These are phyloP conservation scores for Rutstroemia sp. DNA, from an alignment of 2,329 filamentous ascomycete species.

Conservation along the genomic window DNA sequence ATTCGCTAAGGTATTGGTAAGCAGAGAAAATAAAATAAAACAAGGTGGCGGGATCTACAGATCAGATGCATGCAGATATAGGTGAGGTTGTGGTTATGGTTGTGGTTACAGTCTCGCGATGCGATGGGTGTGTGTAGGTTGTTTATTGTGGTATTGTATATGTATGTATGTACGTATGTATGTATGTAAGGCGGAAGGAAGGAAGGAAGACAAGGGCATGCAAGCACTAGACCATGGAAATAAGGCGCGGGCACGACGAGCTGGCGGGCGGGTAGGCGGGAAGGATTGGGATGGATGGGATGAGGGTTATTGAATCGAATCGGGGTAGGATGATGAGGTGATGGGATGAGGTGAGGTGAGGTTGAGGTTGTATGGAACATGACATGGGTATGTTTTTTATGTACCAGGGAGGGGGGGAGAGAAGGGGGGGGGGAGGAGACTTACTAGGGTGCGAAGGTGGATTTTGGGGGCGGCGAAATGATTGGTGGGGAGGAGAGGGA, in stretches of 20 bases:
- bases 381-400: background rate
- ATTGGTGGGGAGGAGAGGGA: background rate
- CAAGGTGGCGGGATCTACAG: background rate
- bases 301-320: background rate
- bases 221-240: no score
- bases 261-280: background rate
- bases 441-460: background rate
- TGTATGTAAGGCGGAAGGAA: background rate
- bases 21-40: background rate
- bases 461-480: background rate
- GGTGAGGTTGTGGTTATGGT: background rate
- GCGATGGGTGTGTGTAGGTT: background rate
- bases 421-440: background rate
- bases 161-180: background rate
- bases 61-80: background rate
- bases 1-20: no score
- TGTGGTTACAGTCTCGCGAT: background rate
- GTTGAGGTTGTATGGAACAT: background rate
- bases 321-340: background rate
- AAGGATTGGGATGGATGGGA: background rate
- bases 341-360: background rate
- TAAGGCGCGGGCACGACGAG: no score
- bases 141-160: background rate
- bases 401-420: background rate
- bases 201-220: background rate